Percentiles rank a stretch among this genome's conserved stretches.
phyloP scores from a whole-genome alignment of 1,139 yeast genomes.

The Pichia kudriavzevii region DNA sequence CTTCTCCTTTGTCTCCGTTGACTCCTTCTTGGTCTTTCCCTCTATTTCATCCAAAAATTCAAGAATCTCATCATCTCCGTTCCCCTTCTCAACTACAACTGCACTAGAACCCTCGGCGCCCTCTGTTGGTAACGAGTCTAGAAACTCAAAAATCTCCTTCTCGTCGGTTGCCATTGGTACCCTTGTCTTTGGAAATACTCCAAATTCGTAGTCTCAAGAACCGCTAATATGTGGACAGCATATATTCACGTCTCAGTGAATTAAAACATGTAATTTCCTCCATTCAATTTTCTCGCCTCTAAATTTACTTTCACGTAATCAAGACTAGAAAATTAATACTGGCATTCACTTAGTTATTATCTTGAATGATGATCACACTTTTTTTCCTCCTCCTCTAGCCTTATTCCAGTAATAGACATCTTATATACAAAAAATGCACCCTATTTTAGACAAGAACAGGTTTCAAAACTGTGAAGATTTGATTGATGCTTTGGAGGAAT shows the following conservation, averaged over 20 bases:
- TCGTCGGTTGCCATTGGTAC: constrained; percentile 33
- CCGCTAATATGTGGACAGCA: no score
- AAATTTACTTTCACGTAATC: no score
- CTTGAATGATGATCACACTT: no score
- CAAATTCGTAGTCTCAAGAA: no score
- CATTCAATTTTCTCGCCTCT: no score
- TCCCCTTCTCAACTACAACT: constrained; percentile 20
- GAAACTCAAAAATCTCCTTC: constrained; percentile 83
- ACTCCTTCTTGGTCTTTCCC: constrained; percentile 12
- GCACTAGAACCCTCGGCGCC: neutral
- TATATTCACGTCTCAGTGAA: no score
- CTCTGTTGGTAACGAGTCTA: constrained; percentile 66
- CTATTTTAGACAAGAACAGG: constrained; percentile 27
- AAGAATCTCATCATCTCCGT: constrained; percentile 65
- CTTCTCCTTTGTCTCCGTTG: constrained; percentile 1
- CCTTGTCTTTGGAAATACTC: neutral
- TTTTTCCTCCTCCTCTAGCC: no score
- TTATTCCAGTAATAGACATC: no score
- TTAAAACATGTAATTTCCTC: no score
- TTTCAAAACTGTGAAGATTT: constrained; percentile 56
- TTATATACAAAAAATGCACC: no score
- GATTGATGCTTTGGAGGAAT: constrained; percentile 83
- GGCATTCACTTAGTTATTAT: no score
- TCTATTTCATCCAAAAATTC: constrained; percentile 82
- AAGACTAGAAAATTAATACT: no score